A percentile compares a stretch with the other conserved stretches of the same genome.
Evolutionary conservation across 164 flowering plant species (phyloP).

Genomic region (Hamamelis virginiana): DNA sequence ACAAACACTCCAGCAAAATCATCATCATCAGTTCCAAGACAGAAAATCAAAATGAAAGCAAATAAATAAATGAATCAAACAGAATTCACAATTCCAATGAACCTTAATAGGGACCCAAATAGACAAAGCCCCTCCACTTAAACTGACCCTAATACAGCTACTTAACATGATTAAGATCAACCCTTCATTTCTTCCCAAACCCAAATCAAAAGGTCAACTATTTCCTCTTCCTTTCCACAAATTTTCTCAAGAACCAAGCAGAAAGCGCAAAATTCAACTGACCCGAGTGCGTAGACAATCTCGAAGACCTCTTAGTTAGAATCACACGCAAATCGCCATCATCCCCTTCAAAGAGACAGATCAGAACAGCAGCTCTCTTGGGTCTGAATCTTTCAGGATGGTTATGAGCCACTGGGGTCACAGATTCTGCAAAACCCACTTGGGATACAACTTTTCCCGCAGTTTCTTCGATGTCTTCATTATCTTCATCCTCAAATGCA

Average conservation of each 20-base stretch:
- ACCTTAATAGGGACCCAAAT: too few species aligned
- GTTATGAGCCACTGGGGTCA: constrained; percentile 35
- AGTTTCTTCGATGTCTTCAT: constrained; percentile 45
- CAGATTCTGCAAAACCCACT: constrained; percentile 74
- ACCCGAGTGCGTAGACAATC: constrained; percentile 61
- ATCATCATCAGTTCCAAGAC: neutral
- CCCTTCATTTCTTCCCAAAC: neutral
- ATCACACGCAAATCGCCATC: constrained; percentile 52
- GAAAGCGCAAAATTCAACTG: neutral
- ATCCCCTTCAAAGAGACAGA: constrained; percentile 59
- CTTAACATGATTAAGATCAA: neutral
- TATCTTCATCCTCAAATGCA: constrained; percentile 24
- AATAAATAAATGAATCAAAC: neutral
- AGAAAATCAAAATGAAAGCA: too few species aligned
- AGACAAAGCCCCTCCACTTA: too few species aligned
- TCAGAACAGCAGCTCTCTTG: constrained; percentile 58
- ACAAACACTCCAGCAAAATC: neutral
- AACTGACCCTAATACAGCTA: neutral
- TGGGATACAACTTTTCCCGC: constrained; percentile 58
- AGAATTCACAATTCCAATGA: too few species aligned
- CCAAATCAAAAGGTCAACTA: neutral
- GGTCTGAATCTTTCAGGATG: constrained; percentile 39
- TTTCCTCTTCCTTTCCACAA: too few species aligned
- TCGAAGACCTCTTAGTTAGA: constrained; percentile 64
- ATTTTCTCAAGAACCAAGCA: neutral